Percentiles rank a stretch among this genome's conserved stretches.
Conservation (phyloP, 441 rosid genomes). For the Biscutella auriculata region DNA sequence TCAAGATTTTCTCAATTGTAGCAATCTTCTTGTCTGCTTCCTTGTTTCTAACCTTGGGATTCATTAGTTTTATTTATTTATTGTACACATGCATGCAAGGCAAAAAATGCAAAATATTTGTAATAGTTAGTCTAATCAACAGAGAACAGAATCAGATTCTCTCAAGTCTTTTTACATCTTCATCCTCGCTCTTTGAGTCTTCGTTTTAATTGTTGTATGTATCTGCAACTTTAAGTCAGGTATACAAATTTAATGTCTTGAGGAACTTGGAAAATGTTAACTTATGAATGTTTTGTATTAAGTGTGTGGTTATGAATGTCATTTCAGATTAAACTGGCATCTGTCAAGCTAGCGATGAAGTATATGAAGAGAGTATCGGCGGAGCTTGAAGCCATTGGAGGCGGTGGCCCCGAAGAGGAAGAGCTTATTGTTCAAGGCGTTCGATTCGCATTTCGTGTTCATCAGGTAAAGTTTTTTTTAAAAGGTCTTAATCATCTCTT, state of each 20-base stretch:
- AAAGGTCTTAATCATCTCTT: not conserved
- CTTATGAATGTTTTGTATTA: not conserved
- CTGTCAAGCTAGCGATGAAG: conserved; percentile 84
- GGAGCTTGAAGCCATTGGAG: conserved; percentile 50
- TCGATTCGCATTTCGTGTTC: conserved; percentile 90
- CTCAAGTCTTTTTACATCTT: not conserved
- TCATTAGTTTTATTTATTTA: not conserved
- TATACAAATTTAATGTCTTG: not conserved
- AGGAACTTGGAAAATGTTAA: not conserved
- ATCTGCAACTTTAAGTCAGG: not conserved
- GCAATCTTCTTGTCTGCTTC: conserved; percentile 41
- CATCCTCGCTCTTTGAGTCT: not conserved
- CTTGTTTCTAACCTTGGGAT: conserved; percentile 14
- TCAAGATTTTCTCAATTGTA: conserved; percentile 22
- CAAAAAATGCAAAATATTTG: not conserved
- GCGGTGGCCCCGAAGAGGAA: conserved; percentile 76
- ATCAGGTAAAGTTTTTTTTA: conserved; percentile 75
- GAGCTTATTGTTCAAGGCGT: conserved; percentile 87
- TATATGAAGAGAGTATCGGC: conserved; percentile 93
- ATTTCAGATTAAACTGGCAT: conserved; percentile 73
- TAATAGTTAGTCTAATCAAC: not conserved
- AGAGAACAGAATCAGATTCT: not conserved
- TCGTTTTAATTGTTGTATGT: not conserved
- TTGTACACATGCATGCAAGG: not conserved
- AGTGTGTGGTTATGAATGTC: not conserved